Evolutionary conservation across 116 monocot species (phyloP).

Genomic region (Cymodocea nodosa): DNA sequence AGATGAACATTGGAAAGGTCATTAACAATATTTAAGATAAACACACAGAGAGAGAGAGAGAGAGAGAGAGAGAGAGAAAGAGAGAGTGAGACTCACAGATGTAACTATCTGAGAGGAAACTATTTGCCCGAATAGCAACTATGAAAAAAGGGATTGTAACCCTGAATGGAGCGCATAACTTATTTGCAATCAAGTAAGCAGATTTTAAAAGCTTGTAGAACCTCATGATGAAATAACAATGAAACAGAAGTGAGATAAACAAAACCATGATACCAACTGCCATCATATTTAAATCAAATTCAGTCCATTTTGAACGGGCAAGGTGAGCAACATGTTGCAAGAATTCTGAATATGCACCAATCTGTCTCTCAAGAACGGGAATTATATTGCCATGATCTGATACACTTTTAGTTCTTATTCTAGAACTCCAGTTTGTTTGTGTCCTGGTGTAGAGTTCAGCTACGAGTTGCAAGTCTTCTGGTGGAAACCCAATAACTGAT

Average conservation of each 20-base stretch:
- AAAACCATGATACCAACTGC: conserved; percentile 50
- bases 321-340: conserved; percentile 75
- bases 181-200: conserved; percentile 3
- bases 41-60: background rate
- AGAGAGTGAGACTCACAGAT: conserved; percentile 57
- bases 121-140: conserved; percentile 58
- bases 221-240: conserved; percentile 32
- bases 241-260: conserved; percentile 44
- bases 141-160: conserved; percentile 19
- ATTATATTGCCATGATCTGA: background rate
- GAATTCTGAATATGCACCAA: conserved; percentile 64
- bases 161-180: conserved; percentile 10
- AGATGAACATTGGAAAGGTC: conserved; percentile 6
- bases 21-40: background rate
- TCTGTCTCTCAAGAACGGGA: conserved; percentile 27
- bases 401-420: conserved; percentile 10
- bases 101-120: conserved; percentile 95
- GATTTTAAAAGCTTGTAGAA: conserved; percentile 10
- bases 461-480: conserved; percentile 50
- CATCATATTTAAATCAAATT: conserved; percentile 85
- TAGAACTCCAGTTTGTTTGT: conserved; percentile 42
- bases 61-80: background rate
- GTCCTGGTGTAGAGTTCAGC: conserved; percentile 38
- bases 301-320: conserved; percentile 93
- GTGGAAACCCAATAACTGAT: conserved; percentile 79